A percentile compares a stretch with the other conserved stretches of the same genome.
Evolutionary conservation across 164 flowering plant species (phyloP).

Genomic region (Vitis cinerea): DNA sequence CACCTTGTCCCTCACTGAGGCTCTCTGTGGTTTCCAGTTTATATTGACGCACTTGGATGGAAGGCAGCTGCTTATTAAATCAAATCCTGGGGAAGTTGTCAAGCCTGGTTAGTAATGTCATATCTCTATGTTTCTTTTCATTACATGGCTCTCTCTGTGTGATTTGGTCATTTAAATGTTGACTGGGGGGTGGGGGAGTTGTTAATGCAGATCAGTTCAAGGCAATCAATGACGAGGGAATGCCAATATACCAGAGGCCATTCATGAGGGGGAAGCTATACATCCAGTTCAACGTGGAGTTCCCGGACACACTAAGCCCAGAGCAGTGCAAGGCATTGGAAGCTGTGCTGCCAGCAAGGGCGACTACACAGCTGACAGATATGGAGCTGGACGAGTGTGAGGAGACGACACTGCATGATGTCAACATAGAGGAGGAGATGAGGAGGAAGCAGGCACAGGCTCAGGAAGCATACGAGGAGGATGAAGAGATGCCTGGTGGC

Average conservation of each 20-base stretch:
- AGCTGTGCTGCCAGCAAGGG: constrained; percentile 53
- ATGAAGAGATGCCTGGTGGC: constrained; percentile 61
- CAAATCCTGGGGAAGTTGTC: constrained; percentile 84
- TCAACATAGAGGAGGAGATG: constrained; percentile 90
- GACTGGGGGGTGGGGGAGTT: too few relatives aligned
- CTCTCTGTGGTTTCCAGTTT: constrained; percentile 84
- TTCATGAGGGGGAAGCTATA: constrained; percentile 93
- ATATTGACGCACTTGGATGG: constrained; percentile 70
- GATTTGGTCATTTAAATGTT: too few relatives aligned
- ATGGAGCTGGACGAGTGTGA: constrained; percentile 92
- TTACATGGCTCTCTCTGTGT: too few relatives aligned
- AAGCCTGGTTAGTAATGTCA: constrained; percentile 64
- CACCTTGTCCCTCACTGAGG: constrained; percentile 69
- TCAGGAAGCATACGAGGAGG: constrained; percentile 81
- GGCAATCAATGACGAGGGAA: constrained; percentile 91
- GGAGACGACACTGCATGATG: constrained; percentile 86
- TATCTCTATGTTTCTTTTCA: too few relatives aligned
- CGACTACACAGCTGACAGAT: constrained; percentile 45
- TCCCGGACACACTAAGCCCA: constrained; percentile 63
- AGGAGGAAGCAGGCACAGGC: constrained; percentile 69
- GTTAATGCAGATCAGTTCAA: constrained; percentile 58
- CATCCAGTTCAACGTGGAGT: constrained; percentile 81
- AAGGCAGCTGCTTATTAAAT: constrained; percentile 77
- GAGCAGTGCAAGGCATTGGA: constrained; percentile 68
- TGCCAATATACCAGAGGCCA: constrained; percentile 83